phyloP scores from a whole-genome alignment of 2,329 filamentous ascomycete genomes.

The Cryphonectria japonica region DNA sequence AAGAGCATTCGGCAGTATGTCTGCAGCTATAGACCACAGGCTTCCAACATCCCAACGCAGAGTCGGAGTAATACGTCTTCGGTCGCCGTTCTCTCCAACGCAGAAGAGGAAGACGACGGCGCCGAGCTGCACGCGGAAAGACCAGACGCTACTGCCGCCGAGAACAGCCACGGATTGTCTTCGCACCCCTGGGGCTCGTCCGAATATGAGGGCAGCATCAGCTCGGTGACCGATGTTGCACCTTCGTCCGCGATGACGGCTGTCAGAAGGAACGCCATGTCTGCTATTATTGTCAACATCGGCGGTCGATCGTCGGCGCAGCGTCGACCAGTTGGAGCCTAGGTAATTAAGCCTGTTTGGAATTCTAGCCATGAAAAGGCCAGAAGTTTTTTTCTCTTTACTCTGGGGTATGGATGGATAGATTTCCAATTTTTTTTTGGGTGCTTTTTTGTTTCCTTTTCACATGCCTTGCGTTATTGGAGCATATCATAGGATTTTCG shows the following conservation, averaged over 20 bases:
- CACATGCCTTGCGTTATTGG: too few relatives aligned
- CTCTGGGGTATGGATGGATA: not conserved
- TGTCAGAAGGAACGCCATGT: not conserved
- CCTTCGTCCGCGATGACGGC: not conserved
- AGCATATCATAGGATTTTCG: not conserved
- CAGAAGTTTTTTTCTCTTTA: not conserved
- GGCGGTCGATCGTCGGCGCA: not conserved
- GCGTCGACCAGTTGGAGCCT: not conserved
- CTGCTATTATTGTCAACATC: not conserved
- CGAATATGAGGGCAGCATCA: not conserved
- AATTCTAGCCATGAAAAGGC: not conserved
- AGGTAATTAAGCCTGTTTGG: not conserved
- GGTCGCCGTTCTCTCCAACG: too few relatives aligned
- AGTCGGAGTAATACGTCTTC: not conserved
- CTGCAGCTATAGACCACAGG: not conserved
- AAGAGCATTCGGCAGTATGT: not conserved
- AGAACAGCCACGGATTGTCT: not conserved
- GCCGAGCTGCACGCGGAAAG: not conserved
- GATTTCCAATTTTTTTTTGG: too few relatives aligned
- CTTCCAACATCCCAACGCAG: not conserved
- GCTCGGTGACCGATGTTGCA: not conserved
- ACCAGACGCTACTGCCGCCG: not conserved
- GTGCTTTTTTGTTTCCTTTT: too few relatives aligned
- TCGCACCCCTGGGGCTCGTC: not conserved
- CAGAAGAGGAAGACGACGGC: not conserved